These are phyloP conservation scores for Aspergillus ellipticus DNA, from an alignment of 495 filamentous ascomycete genomes.

Conservation along the genomic window DNA sequence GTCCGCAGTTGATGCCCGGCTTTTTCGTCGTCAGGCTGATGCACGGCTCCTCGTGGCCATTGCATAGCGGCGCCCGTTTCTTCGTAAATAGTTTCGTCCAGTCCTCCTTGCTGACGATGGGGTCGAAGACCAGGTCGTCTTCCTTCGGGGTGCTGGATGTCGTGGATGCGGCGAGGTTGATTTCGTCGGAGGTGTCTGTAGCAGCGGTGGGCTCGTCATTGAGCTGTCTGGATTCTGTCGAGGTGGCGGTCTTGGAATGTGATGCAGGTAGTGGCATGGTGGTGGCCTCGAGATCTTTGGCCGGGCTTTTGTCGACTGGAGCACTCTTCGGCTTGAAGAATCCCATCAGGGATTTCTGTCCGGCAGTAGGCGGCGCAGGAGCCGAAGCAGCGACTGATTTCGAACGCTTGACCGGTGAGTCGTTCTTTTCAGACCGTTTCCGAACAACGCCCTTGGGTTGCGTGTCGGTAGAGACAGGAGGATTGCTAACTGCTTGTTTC, in stretches of 20 bases:
- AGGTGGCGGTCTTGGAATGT: background rate
- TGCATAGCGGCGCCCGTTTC: constrained; percentile 69
- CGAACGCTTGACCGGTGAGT: constrained; percentile 41
- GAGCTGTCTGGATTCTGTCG: background rate
- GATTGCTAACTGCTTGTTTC: background rate
- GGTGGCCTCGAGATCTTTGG: background rate
- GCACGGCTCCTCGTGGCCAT: constrained; percentile 81
- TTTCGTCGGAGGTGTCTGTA: background rate
- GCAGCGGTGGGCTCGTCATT: background rate
- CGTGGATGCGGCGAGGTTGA: background rate
- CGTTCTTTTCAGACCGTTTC: constrained; percentile 25
- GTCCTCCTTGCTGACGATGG: constrained; percentile 71
- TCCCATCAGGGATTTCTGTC: constrained; percentile 74
- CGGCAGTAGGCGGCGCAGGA: constrained; percentile 30
- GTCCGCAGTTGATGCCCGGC: constrained; percentile 74
- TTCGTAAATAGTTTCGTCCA: constrained; percentile 85
- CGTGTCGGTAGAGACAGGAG: background rate
- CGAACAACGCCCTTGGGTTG: constrained; percentile 21
- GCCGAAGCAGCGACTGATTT: constrained; percentile 35
- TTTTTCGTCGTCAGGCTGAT: constrained; percentile 80
- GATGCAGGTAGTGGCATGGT: background rate
- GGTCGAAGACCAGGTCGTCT: constrained; percentile 54
- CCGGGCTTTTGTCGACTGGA: background rate
- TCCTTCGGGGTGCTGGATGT: constrained; percentile 5
- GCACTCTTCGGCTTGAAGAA: constrained; percentile 69